Base-by-base conservation (phyloP, 495 filamentous ascomycete species). In the Articulospora tetracladia region DNA sequence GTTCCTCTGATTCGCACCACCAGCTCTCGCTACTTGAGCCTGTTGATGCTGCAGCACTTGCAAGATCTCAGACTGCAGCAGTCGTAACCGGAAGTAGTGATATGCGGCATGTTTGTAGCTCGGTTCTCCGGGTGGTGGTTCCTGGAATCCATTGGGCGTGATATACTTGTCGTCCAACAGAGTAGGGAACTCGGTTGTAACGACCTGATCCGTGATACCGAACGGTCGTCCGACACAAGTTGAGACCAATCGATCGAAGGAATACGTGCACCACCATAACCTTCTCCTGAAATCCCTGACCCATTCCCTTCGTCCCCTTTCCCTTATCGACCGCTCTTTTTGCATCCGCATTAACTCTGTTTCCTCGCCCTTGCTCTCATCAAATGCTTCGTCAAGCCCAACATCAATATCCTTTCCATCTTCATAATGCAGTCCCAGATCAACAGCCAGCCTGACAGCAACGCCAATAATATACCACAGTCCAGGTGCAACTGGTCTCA, bases 401-500 rank as follows among this genome's bases (percentile, higher is more conserved):
- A 60, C 49, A 64, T 86, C 82, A 58, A 92, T 74, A 53, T 86
- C 87, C 27, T 88, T 84, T 12, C 90, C 89, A 65, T 97, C 93
- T 69, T 98, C 93, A 65, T 92, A 93, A 71, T 98, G 92, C 44
- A 98, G 77, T 30, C 93, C 94, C 20, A 97, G 79, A 69, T 98
- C 93, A 46, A 97, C 90, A 12, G 90, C 93, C 32, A 97, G 69
- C 60, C 93, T 87, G 62, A 93, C 87, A 1, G 93, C 93, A 28
- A 97, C 92, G 13, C 93, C 93, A 52, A 95, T 88, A 54, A 98
- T 98, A 70, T 98, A 98, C 93, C 93, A 98, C 26, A 98, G 74
- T 47, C 93, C 93, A 0, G 93, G 93, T 2, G 93, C 90, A 50
- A 98, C 91, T 1, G 93, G 93, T 62, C 93, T 80, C 61, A 98